phyloP scores from a whole-genome alignment of 2,329 filamentous ascomycete species.

The Alternaria sp. region DNA sequence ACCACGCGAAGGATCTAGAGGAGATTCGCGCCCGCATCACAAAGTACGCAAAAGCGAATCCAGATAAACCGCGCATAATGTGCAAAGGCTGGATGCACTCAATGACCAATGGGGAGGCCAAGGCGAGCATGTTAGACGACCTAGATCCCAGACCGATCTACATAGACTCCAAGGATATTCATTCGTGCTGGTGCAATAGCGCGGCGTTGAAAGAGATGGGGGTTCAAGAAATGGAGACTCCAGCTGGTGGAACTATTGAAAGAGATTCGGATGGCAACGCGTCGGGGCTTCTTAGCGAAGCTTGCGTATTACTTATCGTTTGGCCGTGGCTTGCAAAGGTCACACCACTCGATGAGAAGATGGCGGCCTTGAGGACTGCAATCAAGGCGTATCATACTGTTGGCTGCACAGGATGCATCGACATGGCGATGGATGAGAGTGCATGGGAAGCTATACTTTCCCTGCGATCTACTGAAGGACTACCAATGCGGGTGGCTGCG shows the following conservation, averaged over 20 bases:
- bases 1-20: conserved; percentile 53
- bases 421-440: conserved; percentile 67
- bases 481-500: conserved; percentile 60
- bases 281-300: conserved; percentile 61
- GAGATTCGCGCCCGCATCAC: conserved; percentile 59
- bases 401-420: conserved; percentile 62
- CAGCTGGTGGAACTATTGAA: conserved; percentile 60
- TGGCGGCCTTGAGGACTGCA: conserved; percentile 54
- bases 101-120: conserved; percentile 59
- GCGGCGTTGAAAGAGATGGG: conserved; percentile 60
- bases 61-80: conserved; percentile 56
- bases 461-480: conserved; percentile 41
- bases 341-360: conserved; percentile 57
- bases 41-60: conserved; percentile 54
- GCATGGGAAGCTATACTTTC: conserved; percentile 59
- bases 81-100: conserved; percentile 63
- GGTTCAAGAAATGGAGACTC: conserved; percentile 54
- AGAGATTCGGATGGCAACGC: conserved; percentile 56
- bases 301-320: conserved; percentile 60
- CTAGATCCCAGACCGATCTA: conserved; percentile 60
- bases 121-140: conserved; percentile 60
- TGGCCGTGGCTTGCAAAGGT: conserved; percentile 62
- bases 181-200: conserved; percentile 63
- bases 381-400: conserved; percentile 57
- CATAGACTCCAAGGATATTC: conserved; percentile 64